These are phyloP conservation scores for Trypanosoma lewisi DNA, from an alignment of 208 protist genomes.

Conservation along the genomic window DNA sequence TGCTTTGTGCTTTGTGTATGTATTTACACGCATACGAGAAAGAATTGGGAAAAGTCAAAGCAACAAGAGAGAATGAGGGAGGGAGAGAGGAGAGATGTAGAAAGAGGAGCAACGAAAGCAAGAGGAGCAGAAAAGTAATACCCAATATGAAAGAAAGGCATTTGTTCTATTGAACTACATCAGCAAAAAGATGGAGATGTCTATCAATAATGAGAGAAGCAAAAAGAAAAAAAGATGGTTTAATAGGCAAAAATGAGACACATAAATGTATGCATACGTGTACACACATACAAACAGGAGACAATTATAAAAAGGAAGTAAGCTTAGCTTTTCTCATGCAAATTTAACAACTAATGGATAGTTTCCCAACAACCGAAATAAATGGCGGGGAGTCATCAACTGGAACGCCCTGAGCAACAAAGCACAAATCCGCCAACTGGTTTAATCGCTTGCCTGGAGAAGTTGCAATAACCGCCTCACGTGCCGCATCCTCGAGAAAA, in stretches of 20 bases:
- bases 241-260: background rate
- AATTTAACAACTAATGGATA: constrained; percentile 22
- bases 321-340: constrained; percentile 2
- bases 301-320: background rate
- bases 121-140: no score
- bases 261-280: background rate
- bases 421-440: constrained; percentile 36
- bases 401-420: constrained; percentile 38
- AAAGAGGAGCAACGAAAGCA: no score
- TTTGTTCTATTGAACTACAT: background rate
- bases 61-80: no score
- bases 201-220: no score
- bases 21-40: no score
- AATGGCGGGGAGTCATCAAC: constrained; percentile 14
- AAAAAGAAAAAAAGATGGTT: no score
- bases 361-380: constrained; percentile 40
- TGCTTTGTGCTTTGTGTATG: no score
- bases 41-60: no score
- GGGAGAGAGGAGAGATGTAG: no score
- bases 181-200: no score
- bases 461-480: constrained; percentile 13
- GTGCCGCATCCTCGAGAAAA: constrained; percentile 12
- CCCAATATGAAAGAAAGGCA: no score
- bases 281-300: background rate
- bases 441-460: constrained; percentile 13